Evolutionary conservation across 1,284 basidiomycete genomes (phyloP).

Genomic region (Moniliella sp.): DNA sequence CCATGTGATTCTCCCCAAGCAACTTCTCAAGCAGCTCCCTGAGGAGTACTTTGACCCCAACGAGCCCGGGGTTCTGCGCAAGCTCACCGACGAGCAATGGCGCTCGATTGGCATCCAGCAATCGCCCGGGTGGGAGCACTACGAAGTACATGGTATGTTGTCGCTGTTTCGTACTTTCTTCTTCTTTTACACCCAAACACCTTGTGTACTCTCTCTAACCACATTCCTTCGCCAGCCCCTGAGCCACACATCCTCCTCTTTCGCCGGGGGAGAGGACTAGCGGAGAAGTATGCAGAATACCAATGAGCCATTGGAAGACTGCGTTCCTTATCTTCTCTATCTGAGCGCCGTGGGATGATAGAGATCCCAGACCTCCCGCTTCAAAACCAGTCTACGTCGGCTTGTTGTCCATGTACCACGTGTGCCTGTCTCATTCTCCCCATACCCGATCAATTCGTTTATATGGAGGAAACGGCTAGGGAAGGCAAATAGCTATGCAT

Average conservation of each 20-base stretch:
- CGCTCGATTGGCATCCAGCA: constrained; percentile 84
- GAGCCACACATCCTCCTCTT: constrained; percentile 39
- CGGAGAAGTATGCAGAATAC: constrained; percentile 25
- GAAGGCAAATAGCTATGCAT: too few relatives aligned
- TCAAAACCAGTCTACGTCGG: too few relatives aligned
- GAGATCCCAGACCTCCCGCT: too few relatives aligned
- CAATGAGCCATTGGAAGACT: too few relatives aligned
- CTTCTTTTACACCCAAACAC: background rate
- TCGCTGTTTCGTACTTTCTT: background rate
- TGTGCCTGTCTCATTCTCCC: too few relatives aligned
- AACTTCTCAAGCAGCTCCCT: constrained; percentile 28
- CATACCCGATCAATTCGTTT: too few relatives aligned
- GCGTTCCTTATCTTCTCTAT: too few relatives aligned
- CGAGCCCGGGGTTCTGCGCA: constrained; percentile 54
- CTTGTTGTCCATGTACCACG: too few relatives aligned
- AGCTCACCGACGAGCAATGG: constrained; percentile 73
- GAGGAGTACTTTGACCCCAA: constrained; percentile 43
- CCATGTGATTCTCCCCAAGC: constrained; percentile 31
- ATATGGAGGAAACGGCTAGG: too few relatives aligned
- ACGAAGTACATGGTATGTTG: constrained; percentile 70
- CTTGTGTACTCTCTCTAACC: too few relatives aligned
- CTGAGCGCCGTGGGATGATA: too few relatives aligned
- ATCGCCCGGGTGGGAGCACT: constrained; percentile 87
- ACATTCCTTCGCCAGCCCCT: constrained; percentile 27
- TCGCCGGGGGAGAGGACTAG: constrained; percentile 36